phyloP scores from a whole-genome alignment of 2,329 filamentous ascomycete species.

The Pyrenochaeta sp. region DNA sequence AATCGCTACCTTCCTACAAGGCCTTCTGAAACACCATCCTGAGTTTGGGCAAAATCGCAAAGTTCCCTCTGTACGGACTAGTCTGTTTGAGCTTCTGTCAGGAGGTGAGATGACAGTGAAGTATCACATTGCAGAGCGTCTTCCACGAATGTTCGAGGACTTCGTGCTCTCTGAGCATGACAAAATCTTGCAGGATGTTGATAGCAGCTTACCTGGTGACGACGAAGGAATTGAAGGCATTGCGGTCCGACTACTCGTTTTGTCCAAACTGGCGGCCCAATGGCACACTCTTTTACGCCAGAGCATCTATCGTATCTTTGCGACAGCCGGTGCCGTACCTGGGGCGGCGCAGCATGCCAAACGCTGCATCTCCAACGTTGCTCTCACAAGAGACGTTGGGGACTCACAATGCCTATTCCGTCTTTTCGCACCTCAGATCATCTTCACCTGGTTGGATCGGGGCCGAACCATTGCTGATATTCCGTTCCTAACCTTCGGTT shows the following conservation, averaged over 20 bases:
- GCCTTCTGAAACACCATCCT: slow-evolving; percentile 71
- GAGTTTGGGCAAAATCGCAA: slow-evolving; percentile 70
- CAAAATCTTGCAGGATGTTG: slow-evolving; percentile 81
- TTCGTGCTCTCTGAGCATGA: slow-evolving; percentile 87
- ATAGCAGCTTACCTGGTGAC: slow-evolving; percentile 79
- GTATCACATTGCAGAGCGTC: slow-evolving; percentile 72
- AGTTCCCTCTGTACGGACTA: slow-evolving; percentile 72
- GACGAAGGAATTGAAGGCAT: slow-evolving; percentile 80
- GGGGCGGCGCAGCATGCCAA: slow-evolving; percentile 74
- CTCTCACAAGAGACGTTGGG: slow-evolving; percentile 69
- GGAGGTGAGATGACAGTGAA: slow-evolving; percentile 75
- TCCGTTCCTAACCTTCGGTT: slow-evolving; percentile 87
- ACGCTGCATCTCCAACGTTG: slow-evolving; percentile 73
- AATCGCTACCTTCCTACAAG: slow-evolving; percentile 73
- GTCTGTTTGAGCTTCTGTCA: slow-evolving; percentile 75
- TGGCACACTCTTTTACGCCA: slow-evolving; percentile 89
- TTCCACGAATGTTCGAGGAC: slow-evolving; percentile 79
- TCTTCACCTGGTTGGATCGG: slow-evolving; percentile 90
- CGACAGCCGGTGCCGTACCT: slow-evolving; percentile 79
- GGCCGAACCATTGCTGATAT: slow-evolving; percentile 63
- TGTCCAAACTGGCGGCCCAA: slow-evolving; percentile 78
- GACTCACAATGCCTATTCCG: slow-evolving; percentile 77
- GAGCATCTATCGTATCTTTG: slow-evolving; percentile 93
- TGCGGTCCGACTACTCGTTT: slow-evolving; percentile 78
- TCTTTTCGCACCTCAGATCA: slow-evolving; percentile 85